phyloP scores from a whole-genome alignment of 108 stramenopile genomes.

The Bacterosira constricta region DNA sequence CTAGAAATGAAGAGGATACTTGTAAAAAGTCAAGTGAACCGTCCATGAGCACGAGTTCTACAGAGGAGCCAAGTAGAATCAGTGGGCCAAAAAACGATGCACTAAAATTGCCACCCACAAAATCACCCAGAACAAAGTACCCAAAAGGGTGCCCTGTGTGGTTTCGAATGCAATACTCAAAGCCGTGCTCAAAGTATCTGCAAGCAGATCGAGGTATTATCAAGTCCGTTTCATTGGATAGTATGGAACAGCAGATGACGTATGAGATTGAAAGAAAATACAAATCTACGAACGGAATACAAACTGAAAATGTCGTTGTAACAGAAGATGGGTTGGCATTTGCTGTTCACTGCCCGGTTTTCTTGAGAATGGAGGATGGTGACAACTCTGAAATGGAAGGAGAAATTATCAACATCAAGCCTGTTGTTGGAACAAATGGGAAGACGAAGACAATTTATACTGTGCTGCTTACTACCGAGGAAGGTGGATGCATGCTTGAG shows the following conservation, averaged over 20 bases:
- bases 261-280: not conserved
- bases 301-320: not conserved
- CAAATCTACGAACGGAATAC: too few species aligned
- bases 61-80: too few species aligned
- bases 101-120: too few species aligned
- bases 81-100: too few species aligned
- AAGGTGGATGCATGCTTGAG: not conserved
- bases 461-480: not conserved
- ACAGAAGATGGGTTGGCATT: not conserved
- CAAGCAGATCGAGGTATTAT: not conserved
- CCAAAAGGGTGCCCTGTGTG: slow-evolving; percentile 10
- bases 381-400: not conserved
- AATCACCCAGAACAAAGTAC: not conserved
- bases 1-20: not conserved
- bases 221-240: not conserved
- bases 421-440: not conserved
- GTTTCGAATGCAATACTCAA: not conserved
- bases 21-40: not conserved
- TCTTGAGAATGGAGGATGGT: not conserved
- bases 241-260: not conserved
- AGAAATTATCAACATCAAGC: not conserved
- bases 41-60: too few species aligned
- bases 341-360: slow-evolving; percentile 1
- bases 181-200: slow-evolving; percentile 1
- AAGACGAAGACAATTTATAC: not conserved